A percentile compares a stretch with the other conserved stretches of the same genome.
These are phyloP conservation scores for Amanita fuliginea DNA, from an alignment of 768 basidiomycete species.

Conservation along the genomic window DNA sequence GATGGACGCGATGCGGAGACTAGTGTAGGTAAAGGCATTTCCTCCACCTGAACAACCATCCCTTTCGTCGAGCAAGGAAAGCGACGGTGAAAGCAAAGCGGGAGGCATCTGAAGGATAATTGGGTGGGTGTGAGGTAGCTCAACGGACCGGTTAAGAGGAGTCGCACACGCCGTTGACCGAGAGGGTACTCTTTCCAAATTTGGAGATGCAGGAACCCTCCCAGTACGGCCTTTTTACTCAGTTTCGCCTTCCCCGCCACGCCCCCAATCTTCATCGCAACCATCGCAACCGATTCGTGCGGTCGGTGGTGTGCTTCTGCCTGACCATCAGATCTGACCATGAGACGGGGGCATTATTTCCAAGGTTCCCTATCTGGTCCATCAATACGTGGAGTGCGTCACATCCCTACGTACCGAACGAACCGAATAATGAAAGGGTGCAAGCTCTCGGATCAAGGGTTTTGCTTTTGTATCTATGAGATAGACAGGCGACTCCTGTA, in stretches of 20 bases:
- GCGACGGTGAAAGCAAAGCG: neutral
- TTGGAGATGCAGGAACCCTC: neutral
- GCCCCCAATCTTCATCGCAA: neutral
- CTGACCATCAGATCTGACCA: too few species aligned
- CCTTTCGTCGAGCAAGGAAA: neutral
- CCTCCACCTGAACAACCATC: slow-evolving; percentile 40
- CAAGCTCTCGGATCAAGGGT: too few species aligned
- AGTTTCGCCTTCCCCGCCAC: neutral
- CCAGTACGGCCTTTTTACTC: neutral
- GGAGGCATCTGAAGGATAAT: slow-evolving; percentile 4
- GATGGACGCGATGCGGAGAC: slow-evolving; percentile 58
- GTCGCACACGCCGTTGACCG: neutral
- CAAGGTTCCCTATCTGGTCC: too few species aligned
- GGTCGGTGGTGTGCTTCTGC: too few species aligned
- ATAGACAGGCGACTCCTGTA: too few species aligned
- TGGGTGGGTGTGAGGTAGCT: neutral
- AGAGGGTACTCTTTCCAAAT: slow-evolving; percentile 8
- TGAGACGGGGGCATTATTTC: too few species aligned
- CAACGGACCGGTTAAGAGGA: neutral
- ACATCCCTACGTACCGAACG: too few species aligned
- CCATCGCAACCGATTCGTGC: neutral
- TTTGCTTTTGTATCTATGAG: too few species aligned
- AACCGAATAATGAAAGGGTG: too few species aligned
- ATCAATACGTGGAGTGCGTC: too few species aligned
- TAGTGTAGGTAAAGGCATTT: slow-evolving; percentile 34